Base-by-base conservation (phyloP, 176 grass and related monocot genomes). In the Dendrocalamus sinicus region DNA sequence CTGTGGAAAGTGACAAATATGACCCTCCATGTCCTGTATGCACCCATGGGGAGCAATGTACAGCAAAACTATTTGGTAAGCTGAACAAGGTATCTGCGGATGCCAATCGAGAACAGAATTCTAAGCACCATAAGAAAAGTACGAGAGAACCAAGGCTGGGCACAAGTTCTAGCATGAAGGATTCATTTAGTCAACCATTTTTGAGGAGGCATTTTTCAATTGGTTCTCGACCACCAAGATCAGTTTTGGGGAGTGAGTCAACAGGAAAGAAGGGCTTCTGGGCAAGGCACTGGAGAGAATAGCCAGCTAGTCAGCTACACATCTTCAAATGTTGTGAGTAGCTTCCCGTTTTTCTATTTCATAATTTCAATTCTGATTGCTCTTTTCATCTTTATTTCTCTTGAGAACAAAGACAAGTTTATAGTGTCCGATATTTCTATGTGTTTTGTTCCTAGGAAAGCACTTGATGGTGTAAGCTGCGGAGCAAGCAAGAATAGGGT, bases 261-360 rank as follows among this genome's bases (percentile, higher is more conserved):
- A 88, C 73, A 67, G 86, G 90, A 43, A 97, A 92, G 80, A 97
- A 87, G 69, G 75, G 92, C n/a, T 94, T 97, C 81, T 97, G 94
- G 94, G 83, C 67, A 80, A 82, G 70, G 72, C 83, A 85, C 51
- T 62, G 71, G 81, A 91, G 63, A 84, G 87, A 86, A 50, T 93
- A 89, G 84, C 77, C 60, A 40, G 66, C 23, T 41, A 12, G 1
- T 65, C 26, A 12, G 58, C 55, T 40, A 37, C 13, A 70, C 53
- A 53, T 70, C 9, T 63, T 79, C 59, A 44, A 32, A 78, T 37
- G 44, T 1, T n/a, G 66, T 79, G 76, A 84, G 81, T 58, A 79
- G 57, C 11, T 77, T 63, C 5, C 1, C 37, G 23, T 83, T 79
- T 75, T 88, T 41, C 48, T 46, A 62, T 59, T 61, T 5, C 4